phyloP scores from a whole-genome alignment of 2,329 filamentous ascomycete genomes.

The Periconia sp. region DNA sequence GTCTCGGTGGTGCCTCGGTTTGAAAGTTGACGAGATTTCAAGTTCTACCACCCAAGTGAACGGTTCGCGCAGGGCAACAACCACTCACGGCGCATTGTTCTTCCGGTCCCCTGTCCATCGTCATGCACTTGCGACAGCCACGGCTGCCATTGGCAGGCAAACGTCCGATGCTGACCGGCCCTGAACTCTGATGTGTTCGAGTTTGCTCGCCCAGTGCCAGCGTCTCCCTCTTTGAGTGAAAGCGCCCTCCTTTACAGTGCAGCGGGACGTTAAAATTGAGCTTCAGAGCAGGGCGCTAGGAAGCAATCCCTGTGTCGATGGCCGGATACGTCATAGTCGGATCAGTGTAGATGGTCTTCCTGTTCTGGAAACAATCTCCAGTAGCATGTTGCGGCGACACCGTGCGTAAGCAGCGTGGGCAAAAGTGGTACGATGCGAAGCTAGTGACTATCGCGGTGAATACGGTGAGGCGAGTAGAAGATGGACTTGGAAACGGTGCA shows the following conservation, averaged over 20 bases:
- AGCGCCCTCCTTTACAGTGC: conserved; percentile 8
- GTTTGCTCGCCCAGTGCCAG: too few relatives aligned
- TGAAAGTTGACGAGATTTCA: conserved; percentile 10
- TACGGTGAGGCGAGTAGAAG: conserved; percentile 3
- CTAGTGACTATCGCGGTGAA: conserved; percentile 6
- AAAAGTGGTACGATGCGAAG: not conserved
- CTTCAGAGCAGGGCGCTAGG: conserved; percentile 5
- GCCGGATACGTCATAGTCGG: conserved; percentile 1
- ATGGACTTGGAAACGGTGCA: not conserved
- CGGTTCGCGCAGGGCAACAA: conserved; percentile 3
- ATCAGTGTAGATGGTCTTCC: conserved; percentile 1
- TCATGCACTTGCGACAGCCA: conserved; percentile 10
- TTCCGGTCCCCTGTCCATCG: conserved; percentile 18
- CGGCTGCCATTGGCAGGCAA: not conserved
- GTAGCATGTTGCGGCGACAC: not conserved
- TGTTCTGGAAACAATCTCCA: not conserved
- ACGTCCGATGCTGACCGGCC: too few relatives aligned
- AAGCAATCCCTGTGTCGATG: conserved; percentile 17
- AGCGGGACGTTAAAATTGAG: conserved; percentile 7
- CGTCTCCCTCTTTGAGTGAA: too few relatives aligned
- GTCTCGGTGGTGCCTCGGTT: conserved; percentile 11
- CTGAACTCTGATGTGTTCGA: too few relatives aligned
- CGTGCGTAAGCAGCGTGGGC: not conserved
- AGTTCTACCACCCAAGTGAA: conserved; percentile 11
- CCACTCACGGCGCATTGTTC: conserved; percentile 20